These are phyloP conservation scores for Scheffersomyces coipomensis DNA, from an alignment of 805 yeast genomes.

Conservation along the genomic window DNA sequence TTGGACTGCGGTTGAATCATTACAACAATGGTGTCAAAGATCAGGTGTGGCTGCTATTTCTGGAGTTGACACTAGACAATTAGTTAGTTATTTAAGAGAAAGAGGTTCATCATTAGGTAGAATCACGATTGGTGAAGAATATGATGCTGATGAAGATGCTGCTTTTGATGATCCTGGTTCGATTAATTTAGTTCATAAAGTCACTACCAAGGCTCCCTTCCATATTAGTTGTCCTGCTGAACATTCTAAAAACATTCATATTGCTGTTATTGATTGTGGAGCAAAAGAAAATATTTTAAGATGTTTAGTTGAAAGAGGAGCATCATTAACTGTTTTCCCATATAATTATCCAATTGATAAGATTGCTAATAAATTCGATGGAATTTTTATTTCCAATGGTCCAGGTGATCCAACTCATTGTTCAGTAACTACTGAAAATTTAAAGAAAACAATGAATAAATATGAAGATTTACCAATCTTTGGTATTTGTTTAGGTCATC, in stretches of 20 bases:
- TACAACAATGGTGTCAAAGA: conserved; percentile 94
- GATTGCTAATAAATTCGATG: conserved; percentile 90
- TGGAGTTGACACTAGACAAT: conserved; percentile 95
- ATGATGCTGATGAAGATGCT: conserved; percentile 88
- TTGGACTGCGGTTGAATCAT: conserved; percentile 98
- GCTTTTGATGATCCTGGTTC: conserved; percentile 90
- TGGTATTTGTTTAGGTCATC: conserved; percentile 98
- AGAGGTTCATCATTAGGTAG: conserved; percentile 93
- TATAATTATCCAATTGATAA: conserved; percentile 91
- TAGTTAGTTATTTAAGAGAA: conserved; percentile 90
- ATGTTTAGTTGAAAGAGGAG: conserved; percentile 92
- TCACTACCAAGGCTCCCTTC: conserved; percentile 93
- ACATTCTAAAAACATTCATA: conserved; percentile 59
- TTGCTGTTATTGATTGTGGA: conserved; percentile 96
- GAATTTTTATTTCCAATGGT: conserved; percentile 91
- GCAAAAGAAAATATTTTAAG: conserved; percentile 96
- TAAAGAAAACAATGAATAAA: conserved; percentile 65
- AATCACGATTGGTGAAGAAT: conserved; percentile 86
- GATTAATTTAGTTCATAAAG: conserved; percentile 87
- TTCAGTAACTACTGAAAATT: conserved; percentile 68
- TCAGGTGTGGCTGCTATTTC: conserved; percentile 93
- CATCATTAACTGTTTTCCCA: conserved; percentile 94
- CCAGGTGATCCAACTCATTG: conserved; percentile 98
- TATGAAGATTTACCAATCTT: conserved; percentile 79
- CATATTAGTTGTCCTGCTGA: conserved; percentile 67